Evolutionary conservation across 495 filamentous ascomycete species (phyloP), one percentile per base, ranked within the genome.

Genomic region (Stereocaulon alpinum): DNA sequence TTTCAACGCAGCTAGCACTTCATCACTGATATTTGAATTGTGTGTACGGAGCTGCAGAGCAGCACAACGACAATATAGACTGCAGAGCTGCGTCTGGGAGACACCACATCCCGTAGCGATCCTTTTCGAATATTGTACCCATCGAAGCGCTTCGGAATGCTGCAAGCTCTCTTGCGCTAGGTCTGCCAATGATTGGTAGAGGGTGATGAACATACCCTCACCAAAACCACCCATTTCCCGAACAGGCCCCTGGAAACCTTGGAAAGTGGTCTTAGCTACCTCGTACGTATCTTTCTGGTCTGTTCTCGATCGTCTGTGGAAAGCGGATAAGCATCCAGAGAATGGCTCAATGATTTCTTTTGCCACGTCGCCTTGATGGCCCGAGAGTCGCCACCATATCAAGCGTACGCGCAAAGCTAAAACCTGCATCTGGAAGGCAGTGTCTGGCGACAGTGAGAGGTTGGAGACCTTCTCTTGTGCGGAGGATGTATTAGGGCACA

Each of bases 321-420:
- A 92, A 17, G 75, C 76, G 2, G 74, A 72, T 18, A 92, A 68
- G 60, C 82, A 92, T 42, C 82, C 80, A 4, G 79, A 72, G 41
- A 91, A 77, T 14, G 89, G 89, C 4, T 82, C 77, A 51, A 85
- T 69, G 53, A 94, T 68, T 30, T 95, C 88, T 66, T 82, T 87
- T 27, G 77, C 77, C 20, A 81, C 68, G 58, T 94, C 79, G 17
- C 78, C 82, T 22, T 81, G 64, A 67, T 93, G 90, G n/a, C 77
- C 76, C 5, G 83, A 81, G 37, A 91, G 52, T 40, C 75, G 81
- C 89, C 89, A 92, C 72, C 85, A 88, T 55, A 80, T 71, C 17
- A 81, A 69, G 7, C 88, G 81, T 37, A 82, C 76, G 52, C 82
- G 78, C 15, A 95, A 72, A 2, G 84, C 87, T 0, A 89, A 63